Evolutionary conservation across 2,329 filamentous ascomycete genomes (phyloP).

Genomic region (Sclerotinia glacialis): DNA sequence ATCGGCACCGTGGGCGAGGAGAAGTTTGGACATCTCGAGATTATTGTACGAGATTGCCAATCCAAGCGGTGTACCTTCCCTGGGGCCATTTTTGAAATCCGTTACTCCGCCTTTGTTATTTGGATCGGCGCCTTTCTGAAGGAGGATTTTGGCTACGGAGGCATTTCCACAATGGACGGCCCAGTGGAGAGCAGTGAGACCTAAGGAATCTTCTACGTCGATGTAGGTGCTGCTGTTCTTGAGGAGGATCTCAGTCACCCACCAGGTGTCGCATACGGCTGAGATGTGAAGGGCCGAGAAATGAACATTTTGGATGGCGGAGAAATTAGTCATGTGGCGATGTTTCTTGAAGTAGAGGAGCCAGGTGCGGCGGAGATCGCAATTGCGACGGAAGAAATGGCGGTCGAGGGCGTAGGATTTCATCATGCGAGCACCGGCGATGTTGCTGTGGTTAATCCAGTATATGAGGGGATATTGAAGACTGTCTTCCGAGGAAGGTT

Average conservation of each 20-base stretch:
- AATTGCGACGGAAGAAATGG: constrained; percentile 21
- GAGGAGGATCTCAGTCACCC: constrained; percentile 20
- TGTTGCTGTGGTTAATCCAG: constrained; percentile 22
- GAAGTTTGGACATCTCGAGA: constrained; percentile 18
- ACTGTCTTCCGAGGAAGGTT: constrained; percentile 22
- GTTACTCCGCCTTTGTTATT: constrained; percentile 18
- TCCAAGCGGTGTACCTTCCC: constrained; percentile 16
- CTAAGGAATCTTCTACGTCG: constrained; percentile 20
- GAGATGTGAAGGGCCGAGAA: constrained; percentile 23
- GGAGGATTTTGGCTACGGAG: constrained; percentile 12
- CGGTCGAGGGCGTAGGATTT: constrained; percentile 19
- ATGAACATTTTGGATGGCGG: constrained; percentile 21
- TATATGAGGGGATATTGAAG: constrained; percentile 22
- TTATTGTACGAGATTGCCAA: constrained; percentile 22
- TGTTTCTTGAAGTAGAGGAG: constrained; percentile 23
- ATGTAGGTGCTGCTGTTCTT: constrained; percentile 18
- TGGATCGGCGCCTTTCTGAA: constrained; percentile 17
- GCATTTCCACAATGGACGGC: constrained; percentile 19
- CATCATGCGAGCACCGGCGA: constrained; percentile 17
- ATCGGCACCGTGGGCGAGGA: constrained; percentile 12
- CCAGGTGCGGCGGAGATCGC: constrained; percentile 21
- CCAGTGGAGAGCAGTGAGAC: constrained; percentile 21
- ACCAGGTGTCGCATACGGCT: constrained; percentile 19
- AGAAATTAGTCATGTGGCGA: constrained; percentile 23
- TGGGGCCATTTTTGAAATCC: constrained; percentile 15